Conservation (phyloP, 2,329 filamentous ascomycete genomes). For the Knoxdaviesia proteae region DNA sequence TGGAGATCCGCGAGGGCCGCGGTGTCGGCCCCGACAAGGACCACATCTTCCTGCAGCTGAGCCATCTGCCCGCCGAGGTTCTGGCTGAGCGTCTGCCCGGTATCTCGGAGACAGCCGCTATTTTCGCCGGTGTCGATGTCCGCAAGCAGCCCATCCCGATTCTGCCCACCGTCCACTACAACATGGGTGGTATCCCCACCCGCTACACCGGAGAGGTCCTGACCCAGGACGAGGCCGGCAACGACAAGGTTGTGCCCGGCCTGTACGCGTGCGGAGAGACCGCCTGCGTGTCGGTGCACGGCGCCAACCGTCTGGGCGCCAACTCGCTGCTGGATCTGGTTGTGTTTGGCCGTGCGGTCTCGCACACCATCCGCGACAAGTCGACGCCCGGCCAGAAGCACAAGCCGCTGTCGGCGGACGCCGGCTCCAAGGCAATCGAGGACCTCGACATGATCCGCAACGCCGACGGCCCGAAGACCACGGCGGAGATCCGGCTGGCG, state of each 20-base stretch:
- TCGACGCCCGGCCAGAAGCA: constrained; percentile 67
- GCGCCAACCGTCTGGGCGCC: constrained; percentile 91
- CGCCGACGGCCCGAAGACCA: constrained; percentile 67
- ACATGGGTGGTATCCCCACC: constrained; percentile 98
- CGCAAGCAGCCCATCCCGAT: constrained; percentile 94
- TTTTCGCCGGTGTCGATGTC: constrained; percentile 93
- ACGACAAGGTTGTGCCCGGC: constrained; percentile 85
- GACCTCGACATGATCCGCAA: constrained; percentile 72
- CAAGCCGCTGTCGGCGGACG: constrained; percentile 62
- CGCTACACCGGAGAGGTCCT: constrained; percentile 94
- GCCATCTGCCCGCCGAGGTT: constrained; percentile 78
- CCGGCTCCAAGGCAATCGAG: constrained; percentile 70
- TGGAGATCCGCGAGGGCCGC: constrained; percentile 93
- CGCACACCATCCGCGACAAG: constrained; percentile 91
- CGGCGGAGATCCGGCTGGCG: constrained; percentile 65
- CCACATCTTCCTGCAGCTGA: constrained; percentile 95
- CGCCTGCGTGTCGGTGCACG: constrained; percentile 93
- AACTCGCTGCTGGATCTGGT: constrained; percentile 96
- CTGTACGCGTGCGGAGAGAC: constrained; percentile 95
- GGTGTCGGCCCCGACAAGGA: constrained; percentile 95
- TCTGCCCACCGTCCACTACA: constrained; percentile 94
- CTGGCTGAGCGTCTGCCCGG: constrained; percentile 91
- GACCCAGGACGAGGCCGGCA: constrained; percentile 64
- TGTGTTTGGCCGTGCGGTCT: constrained; percentile 92
- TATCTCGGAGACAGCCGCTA: constrained; percentile 95